These are phyloP conservation scores for Apiospora pterosperma DNA, from an alignment of 2,329 filamentous ascomycete genomes.

Conservation along the genomic window DNA sequence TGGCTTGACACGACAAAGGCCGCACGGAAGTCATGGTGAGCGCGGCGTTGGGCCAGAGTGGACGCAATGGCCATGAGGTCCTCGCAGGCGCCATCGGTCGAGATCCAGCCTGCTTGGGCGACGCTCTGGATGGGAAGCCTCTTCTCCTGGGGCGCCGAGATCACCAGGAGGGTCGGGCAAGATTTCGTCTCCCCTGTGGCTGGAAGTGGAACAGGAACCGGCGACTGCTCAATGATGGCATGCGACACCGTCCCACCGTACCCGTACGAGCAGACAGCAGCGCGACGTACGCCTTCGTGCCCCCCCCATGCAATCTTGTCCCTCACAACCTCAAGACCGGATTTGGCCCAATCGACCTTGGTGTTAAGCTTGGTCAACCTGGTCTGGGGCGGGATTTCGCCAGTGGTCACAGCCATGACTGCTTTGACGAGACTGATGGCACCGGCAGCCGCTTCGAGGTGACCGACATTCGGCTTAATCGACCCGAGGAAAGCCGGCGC, in stretches of 20 bases:
- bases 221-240: constrained; percentile 24
- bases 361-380: constrained; percentile 30
- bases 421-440: constrained; percentile 21
- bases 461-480: constrained; percentile 29
- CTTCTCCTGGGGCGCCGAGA: constrained; percentile 8
- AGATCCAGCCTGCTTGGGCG: background rate
- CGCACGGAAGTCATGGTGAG: constrained; percentile 5
- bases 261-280: constrained; percentile 29
- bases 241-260: constrained; percentile 33
- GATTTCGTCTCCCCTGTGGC: too few species aligned
- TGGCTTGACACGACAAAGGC: constrained; percentile 2
- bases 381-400: constrained; percentile 29
- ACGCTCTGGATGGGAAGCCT: background rate
- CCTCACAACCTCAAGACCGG: constrained; percentile 21
- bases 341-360: constrained; percentile 25
- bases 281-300: constrained; percentile 18
- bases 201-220: too few species aligned
- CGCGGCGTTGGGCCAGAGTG: constrained; percentile 7
- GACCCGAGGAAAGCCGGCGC: constrained; percentile 20
- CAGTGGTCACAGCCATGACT: constrained; percentile 18
- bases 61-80: background rate
- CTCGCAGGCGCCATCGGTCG: background rate
- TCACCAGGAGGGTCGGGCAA: background rate
- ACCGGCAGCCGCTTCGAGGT: constrained; percentile 26
- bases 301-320: too few species aligned